These are phyloP conservation scores for Bretschneidera sinensis DNA, from an alignment of 345 rosid species.

Conservation along the genomic window DNA sequence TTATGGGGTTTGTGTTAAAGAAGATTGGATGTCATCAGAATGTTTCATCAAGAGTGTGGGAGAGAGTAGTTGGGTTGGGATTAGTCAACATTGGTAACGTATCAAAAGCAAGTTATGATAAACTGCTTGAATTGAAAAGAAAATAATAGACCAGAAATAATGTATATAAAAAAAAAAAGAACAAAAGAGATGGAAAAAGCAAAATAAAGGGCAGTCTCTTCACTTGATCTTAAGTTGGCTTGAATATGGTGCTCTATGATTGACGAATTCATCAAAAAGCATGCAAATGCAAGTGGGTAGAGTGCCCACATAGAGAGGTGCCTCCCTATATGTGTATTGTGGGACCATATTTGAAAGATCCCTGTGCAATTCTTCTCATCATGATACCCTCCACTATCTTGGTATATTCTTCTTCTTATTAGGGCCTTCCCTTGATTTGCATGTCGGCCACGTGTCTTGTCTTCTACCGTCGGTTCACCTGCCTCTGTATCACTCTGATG, in stretches of 20 bases:
- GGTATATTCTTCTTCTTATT: slow-evolving; percentile 30
- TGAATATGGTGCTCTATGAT: slow-evolving; percentile 30
- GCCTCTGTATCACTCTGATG: slow-evolving; percentile 18
- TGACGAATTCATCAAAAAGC: slow-evolving; percentile 29
- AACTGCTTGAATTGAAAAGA: slow-evolving; percentile 16
- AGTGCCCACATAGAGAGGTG: not conserved
- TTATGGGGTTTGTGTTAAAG: no score
- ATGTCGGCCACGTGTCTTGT: slow-evolving; percentile 56
- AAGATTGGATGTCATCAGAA: slow-evolving; percentile 1
- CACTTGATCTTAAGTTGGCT: not conserved
- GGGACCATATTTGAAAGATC: slow-evolving; percentile 34
- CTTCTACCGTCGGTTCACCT: slow-evolving; percentile 26
- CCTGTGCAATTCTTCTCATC: slow-evolving; percentile 24
- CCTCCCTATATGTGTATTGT: not conserved
- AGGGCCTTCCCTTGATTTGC: slow-evolving; percentile 27
- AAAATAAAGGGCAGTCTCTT: slow-evolving; percentile 10
- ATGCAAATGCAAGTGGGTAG: slow-evolving; percentile 27
- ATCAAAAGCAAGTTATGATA: slow-evolving; percentile 32
- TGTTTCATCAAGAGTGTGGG: slow-evolving; percentile 2
- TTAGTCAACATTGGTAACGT: slow-evolving; percentile 46
- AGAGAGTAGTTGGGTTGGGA: slow-evolving; percentile 25
- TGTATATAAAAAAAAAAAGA: no score
- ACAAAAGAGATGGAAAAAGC: not conserved
- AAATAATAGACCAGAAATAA: no score
- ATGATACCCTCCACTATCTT: slow-evolving; percentile 42